phyloP scores from a whole-genome alignment of 345 rosid genomes.

The Arabidopsis suecica region DNA sequence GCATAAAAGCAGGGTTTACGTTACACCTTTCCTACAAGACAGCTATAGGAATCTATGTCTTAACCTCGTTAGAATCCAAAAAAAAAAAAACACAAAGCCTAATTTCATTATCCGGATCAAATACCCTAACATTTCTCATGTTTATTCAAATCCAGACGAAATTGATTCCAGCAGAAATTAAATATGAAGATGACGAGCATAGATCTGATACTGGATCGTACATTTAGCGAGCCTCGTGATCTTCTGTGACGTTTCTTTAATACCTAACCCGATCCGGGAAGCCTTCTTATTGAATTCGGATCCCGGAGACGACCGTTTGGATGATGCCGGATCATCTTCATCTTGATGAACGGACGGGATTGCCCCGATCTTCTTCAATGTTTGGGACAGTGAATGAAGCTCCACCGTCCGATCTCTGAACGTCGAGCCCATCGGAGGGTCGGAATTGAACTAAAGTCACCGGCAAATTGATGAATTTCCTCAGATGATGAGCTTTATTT shows the following conservation, averaged over 20 bases:
- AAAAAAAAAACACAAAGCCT: not conserved
- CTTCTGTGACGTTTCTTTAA: slow-evolving; percentile 77
- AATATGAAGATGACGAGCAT: slow-evolving; percentile 20
- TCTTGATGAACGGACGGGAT: slow-evolving; percentile 39
- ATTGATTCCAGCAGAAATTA: not conserved
- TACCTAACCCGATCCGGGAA: slow-evolving; percentile 63
- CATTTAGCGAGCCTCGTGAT: slow-evolving; percentile 72
- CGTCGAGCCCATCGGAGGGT: slow-evolving; percentile 55
- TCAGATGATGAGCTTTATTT: slow-evolving; percentile 21
- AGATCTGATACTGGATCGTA: slow-evolving; percentile 43
- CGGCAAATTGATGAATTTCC: slow-evolving; percentile 5
- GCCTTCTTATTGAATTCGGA: slow-evolving; percentile 86
- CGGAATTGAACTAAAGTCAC: slow-evolving; percentile 16
- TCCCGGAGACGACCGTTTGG: slow-evolving; percentile 46
- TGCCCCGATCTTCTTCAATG: slow-evolving; percentile 74
- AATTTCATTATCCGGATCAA: slow-evolving; percentile 2
- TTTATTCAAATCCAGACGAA: slow-evolving; percentile 9
- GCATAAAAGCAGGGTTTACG: slow-evolving; percentile 11
- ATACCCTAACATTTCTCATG: not conserved
- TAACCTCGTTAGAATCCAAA: slow-evolving; percentile 3
- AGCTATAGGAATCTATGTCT: not conserved
- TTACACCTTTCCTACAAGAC: slow-evolving; percentile 12
- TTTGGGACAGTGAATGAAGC: slow-evolving; percentile 73
- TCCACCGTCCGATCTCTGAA: slow-evolving; percentile 84
- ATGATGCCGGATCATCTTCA: slow-evolving; percentile 38